Evolutionary conservation across 208 protist species (phyloP).

Genomic region (Leishmania guyanensis): DNA sequence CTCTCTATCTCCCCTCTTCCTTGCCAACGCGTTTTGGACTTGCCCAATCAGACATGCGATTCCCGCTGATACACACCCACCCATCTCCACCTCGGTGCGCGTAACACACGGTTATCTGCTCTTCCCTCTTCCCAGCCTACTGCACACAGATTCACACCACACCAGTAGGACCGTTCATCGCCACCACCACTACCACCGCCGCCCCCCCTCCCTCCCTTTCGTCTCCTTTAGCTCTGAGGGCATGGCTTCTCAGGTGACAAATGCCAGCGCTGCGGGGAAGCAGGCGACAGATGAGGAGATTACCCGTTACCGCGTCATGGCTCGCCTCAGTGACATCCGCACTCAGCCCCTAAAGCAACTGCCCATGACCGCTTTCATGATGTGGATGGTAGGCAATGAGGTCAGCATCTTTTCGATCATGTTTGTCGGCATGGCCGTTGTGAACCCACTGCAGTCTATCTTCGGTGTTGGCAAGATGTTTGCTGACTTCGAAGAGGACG

Average conservation of each 20-base stretch:
- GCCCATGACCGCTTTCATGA: slow-evolving; percentile 86
- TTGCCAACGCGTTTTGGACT: neutral
- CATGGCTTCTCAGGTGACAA: slow-evolving; percentile 18
- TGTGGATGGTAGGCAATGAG: slow-evolving; percentile 91
- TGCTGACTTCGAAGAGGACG: slow-evolving; percentile 70
- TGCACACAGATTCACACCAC: neutral
- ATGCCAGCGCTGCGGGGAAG: slow-evolving; percentile 9
- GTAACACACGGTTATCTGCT: neutral
- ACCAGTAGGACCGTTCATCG: neutral
- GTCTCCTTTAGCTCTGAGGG: neutral
- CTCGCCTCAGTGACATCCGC: slow-evolving; percentile 71
- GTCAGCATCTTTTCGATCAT: slow-evolving; percentile 91
- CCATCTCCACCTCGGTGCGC: neutral
- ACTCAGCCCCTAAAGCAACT: slow-evolving; percentile 79
- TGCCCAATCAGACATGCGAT: neutral
- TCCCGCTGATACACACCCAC: neutral
- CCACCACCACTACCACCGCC: neutral
- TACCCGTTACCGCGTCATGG: slow-evolving; percentile 46
- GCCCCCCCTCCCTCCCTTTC: neutral
- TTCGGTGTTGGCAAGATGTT: slow-evolving; percentile 53
- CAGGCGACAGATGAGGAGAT: slow-evolving; percentile 61
- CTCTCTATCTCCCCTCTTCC: neutral
- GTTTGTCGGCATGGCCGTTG: slow-evolving; percentile 88
- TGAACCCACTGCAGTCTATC: slow-evolving; percentile 75
- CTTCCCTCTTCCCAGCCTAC: neutral